phyloP scores from a whole-genome alignment of 2,329 filamentous ascomycete species.

The Monilinia polystroma region DNA sequence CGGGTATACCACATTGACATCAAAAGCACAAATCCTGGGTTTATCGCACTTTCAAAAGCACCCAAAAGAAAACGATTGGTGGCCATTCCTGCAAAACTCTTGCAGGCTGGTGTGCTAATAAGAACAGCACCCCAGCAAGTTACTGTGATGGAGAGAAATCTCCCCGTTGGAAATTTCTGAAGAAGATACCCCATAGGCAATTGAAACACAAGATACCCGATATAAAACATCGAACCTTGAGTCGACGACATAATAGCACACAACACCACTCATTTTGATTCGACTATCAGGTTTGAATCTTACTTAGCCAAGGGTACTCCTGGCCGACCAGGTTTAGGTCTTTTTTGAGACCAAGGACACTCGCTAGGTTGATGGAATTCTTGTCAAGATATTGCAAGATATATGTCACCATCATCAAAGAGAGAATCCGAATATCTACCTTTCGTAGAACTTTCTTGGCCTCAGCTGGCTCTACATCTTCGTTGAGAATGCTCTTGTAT shows the following conservation, averaged over 20 bases:
- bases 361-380: conserved; percentile 50
- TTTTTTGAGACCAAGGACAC: conserved; percentile 48
- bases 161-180: conserved; percentile 33
- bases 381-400: conserved; percentile 63
- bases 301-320: conserved; percentile 43
- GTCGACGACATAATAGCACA: conserved; percentile 41
- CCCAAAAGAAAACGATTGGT: conserved; percentile 37
- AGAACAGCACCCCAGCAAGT: conserved; percentile 41
- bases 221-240: conserved; percentile 41
- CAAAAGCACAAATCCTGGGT: conserved; percentile 40
- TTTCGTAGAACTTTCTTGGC: conserved; percentile 49
- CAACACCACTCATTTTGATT: neutral
- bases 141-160: conserved; percentile 23
- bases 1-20: conserved; percentile 39
- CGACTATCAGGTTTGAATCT: conserved; percentile 21
- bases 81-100: conserved; percentile 30
- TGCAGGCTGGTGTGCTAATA: conserved; percentile 39
- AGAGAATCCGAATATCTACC: conserved; percentile 54
- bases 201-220: conserved; percentile 34
- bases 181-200: conserved; percentile 33
- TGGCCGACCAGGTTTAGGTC: conserved; percentile 49
- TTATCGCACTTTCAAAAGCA: conserved; percentile 33
- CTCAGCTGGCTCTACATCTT: neutral
- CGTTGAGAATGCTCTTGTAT: neutral
- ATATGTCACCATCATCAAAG: conserved; percentile 56